These are phyloP conservation scores for Nepenthes alata DNA, from an alignment of 179 eudicot species.

Conservation along the genomic window DNA sequence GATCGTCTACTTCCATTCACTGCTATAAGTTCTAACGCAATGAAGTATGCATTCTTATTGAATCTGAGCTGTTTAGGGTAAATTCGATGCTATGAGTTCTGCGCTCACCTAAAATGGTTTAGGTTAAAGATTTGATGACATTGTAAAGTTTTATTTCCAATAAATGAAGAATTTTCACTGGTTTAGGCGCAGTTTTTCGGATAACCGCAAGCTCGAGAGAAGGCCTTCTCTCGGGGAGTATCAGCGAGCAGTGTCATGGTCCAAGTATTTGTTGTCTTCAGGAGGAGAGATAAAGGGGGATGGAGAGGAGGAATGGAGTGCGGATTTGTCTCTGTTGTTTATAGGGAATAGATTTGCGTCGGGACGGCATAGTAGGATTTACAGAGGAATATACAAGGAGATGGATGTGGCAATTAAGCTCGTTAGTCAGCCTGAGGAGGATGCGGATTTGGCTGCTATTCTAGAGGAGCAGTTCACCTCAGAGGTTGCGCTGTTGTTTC, in stretches of 20 bases:
- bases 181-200: conserved; percentile 35
- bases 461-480: conserved; percentile 73
- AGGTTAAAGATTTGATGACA: not conserved
- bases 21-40: too few relatives aligned
- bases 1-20: too few relatives aligned
- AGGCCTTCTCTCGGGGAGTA: conserved; percentile 73
- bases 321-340: conserved; percentile 82
- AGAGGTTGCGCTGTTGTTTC: conserved; percentile 73
- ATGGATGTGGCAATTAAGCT: conserved; percentile 91
- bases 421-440: conserved; percentile 88
- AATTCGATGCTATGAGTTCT: not conserved
- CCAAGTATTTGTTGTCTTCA: conserved; percentile 74
- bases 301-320: conserved; percentile 84
- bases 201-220: conserved; percentile 18
- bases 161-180: conserved; percentile 65
- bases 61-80: too few relatives aligned
- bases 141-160: not conserved
- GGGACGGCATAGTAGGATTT: conserved; percentile 87
- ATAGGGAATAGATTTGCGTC: conserved; percentile 84
- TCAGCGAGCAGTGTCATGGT: conserved; percentile 78
- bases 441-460: conserved; percentile 57
- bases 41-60: too few relatives aligned
- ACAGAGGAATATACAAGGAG: conserved; percentile 77
- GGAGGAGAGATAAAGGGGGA: conserved; percentile 81
- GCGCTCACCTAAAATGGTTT: not conserved